Percentiles rank a stretch among this genome's conserved stretches.
Conservation (phyloP, 768 basidiomycete species). For the Cystofilobasidium macerans region DNA sequence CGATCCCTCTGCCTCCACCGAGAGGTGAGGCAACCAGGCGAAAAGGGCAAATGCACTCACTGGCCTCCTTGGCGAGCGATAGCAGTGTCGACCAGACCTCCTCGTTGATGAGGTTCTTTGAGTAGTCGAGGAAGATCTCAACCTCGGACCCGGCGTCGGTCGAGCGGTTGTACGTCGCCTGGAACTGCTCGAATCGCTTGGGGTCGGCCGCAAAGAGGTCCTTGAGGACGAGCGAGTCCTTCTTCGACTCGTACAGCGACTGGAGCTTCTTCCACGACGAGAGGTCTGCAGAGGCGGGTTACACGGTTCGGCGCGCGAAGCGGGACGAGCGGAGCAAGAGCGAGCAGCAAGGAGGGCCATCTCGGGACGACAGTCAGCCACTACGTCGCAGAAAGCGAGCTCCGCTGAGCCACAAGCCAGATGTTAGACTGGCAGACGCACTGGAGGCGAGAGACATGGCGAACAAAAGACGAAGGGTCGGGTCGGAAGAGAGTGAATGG, state of each 20-base stretch:
- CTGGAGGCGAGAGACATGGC: conserved; percentile 27
- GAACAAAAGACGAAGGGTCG: not conserved
- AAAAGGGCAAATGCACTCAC: conserved; percentile 10
- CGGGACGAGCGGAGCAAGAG: not conserved
- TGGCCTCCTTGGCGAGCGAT: conserved; percentile 68
- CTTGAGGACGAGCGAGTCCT: conserved; percentile 69
- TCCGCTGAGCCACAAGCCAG: not conserved
- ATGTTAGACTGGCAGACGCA: too few species aligned
- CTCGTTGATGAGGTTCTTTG: conserved; percentile 87
- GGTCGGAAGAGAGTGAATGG: not conserved
- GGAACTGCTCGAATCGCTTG: conserved; percentile 59
- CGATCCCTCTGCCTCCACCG: too few species aligned
- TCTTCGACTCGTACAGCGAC: conserved; percentile 55
- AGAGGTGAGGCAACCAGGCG: too few species aligned
- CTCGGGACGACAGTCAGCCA: not conserved
- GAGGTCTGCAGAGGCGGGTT: conserved; percentile 52
- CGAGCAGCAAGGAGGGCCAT: too few species aligned
- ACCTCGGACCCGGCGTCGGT: conserved; percentile 49
- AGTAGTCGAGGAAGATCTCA: conserved; percentile 86
- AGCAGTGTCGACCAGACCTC: conserved; percentile 70
- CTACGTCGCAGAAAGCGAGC: not conserved
- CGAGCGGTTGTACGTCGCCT: conserved; percentile 49
- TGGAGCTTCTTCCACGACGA: conserved; percentile 83
- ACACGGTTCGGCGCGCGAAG: not conserved
- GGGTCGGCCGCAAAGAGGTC: conserved; percentile 88